Base-by-base conservation (phyloP, 257 asterid species). In the Solanum pimpinellifolium region DNA sequence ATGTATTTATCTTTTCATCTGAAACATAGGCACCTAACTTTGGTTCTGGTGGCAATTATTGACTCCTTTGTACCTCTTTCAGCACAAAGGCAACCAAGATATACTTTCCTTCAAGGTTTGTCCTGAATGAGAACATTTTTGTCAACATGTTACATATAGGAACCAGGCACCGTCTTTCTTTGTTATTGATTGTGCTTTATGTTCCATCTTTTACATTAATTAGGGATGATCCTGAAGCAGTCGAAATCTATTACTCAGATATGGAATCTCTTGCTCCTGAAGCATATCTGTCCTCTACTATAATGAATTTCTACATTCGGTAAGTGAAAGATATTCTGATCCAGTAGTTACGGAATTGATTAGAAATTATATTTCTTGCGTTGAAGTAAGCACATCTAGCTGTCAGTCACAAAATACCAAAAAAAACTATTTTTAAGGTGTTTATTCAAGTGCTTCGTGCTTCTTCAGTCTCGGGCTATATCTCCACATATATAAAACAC, bases 231-330 rank as follows among this genome's bases (percentile, higher is more conserved):
- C 95, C 96, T 23, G 91, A 91, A 88, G 90, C 98, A 72, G 76
- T 94, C 86, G 98, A 94, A 90, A 94, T 97, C 81, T 82, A 88
- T 81, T 87, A 87, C 88, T 89, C 96, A 13, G 98, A 95, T 94
- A 83, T 94, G 93, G 91, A 92, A 46, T 93, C 97, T 87, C 94
- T 97, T 90, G 93, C 93, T 84, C 98, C 99, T 5, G 94, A 93
- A 92, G 76, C 95, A 72, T 97, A 90, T 91, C 86, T 97, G 90
- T 91, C 98, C 25, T 97, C 98, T 84, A 88, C 93, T 84, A 94
- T 86, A 47, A 86, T 86, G 96, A 97, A 97, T 86, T 96, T 96
- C 91, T 97, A 97, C 92, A 95, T 96, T 74, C 90, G 93, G 99
- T 97, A 91, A 92, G 96, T 89, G 83, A 75, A 25, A 39, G 59